phyloP scores from a whole-genome alignment of 176 grass and related monocot genomes.

The Saccharum spontaneum region DNA sequence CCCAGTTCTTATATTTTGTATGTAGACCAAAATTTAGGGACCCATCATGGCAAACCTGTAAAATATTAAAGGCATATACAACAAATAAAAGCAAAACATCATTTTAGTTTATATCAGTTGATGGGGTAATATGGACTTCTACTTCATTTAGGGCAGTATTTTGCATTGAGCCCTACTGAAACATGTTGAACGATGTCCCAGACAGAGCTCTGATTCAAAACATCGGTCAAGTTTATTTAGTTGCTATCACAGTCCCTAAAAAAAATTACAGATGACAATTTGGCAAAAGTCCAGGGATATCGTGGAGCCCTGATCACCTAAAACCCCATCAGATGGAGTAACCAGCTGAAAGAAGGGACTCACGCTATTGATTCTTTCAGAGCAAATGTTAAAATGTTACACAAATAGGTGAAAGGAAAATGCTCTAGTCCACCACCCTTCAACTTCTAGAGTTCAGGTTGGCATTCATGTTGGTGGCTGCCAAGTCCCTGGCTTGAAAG shows the following conservation, averaged over 20 bases:
- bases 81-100: neutral
- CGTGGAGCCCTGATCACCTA: neutral
- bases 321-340: neutral
- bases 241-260: neutral
- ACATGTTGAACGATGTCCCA: neutral
- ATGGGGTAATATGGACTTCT: neutral
- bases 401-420: neutral
- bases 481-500: slow-evolving; percentile 67
- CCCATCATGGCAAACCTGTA: neutral
- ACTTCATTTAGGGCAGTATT: neutral
- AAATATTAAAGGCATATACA: neutral
- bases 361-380: neutral
- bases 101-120: neutral
- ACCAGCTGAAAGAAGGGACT: neutral
- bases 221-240: neutral
- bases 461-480: slow-evolving; percentile 60
- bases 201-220: neutral
- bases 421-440: neutral
- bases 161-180: neutral
- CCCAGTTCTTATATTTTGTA: too few species aligned
- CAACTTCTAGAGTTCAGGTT: slow-evolving; percentile 6
- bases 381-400: neutral
- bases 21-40: too few species aligned
- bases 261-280: neutral
- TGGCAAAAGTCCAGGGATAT: neutral